Conservation (phyloP, 345 rosid genomes). For the Salix caprea region DNA sequence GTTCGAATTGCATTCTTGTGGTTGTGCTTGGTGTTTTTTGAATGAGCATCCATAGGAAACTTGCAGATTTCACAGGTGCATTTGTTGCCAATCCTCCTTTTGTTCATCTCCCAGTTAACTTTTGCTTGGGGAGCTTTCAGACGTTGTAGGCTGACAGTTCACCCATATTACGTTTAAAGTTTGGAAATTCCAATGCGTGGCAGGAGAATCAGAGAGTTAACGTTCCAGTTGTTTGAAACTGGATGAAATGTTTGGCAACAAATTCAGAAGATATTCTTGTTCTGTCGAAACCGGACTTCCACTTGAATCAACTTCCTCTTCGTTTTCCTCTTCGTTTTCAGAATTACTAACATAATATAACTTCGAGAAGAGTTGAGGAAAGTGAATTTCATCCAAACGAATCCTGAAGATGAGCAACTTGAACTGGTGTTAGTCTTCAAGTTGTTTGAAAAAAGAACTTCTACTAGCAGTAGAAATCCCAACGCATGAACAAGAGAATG, state of each 20-base stretch:
- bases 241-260: slow-evolving; percentile 33
- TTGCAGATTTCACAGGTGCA: not conserved
- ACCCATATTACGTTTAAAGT: not conserved
- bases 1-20: not conserved
- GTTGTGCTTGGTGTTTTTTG: not conserved
- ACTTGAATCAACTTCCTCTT: slow-evolving; percentile 9
- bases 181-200: not conserved
- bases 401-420: slow-evolving; percentile 62
- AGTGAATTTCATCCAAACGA: slow-evolving; percentile 51
- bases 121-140: not conserved
- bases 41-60: not conserved
- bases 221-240: not conserved
- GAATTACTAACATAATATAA: slow-evolving; percentile 13
- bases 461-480: no score
- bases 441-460: no score
- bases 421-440: no score
- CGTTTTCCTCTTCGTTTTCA: slow-evolving; percentile 14
- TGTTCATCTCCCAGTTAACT: not conserved
- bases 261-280: slow-evolving; percentile 53
- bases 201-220: not conserved
- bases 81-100: not conserved
- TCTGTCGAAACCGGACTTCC: slow-evolving; percentile 38
- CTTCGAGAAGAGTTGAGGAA: slow-evolving; percentile 41
- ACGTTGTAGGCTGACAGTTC: not conserved
- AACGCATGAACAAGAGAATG: no score